Percentiles rank a stretch among this genome's conserved stretches.
These are phyloP conservation scores for Sambucus nigra DNA, from an alignment of 129 eudicot genomes.

Conservation along the genomic window DNA sequence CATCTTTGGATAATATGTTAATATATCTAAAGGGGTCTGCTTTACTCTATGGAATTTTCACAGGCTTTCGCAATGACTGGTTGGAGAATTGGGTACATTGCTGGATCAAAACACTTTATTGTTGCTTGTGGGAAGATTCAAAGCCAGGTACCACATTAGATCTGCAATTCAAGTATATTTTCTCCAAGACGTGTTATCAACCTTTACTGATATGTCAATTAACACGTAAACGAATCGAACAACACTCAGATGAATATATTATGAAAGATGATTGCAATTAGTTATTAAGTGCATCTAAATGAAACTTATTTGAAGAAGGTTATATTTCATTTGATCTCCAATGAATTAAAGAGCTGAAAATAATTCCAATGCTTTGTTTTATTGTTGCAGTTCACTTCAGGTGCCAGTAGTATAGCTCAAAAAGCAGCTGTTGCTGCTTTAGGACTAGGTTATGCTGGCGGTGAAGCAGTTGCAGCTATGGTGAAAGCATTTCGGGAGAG, in stretches of 20 bases:
- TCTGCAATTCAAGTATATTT: neutral
- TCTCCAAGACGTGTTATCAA: neutral
- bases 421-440: constrained; percentile 96
- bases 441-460: constrained; percentile 94
- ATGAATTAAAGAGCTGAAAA: no score
- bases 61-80: constrained; percentile 99
- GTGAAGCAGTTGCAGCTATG: constrained; percentile 79
- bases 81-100: constrained; percentile 96
- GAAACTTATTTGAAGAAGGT: neutral
- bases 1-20: no score
- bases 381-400: constrained; percentile 67
- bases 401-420: constrained; percentile 91
- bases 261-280: no score
- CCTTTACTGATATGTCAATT: neutral
- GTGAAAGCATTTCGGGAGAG: constrained; percentile 89
- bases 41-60: neutral
- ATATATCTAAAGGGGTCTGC: constrained; percentile 1
- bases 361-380: neutral
- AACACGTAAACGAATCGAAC: no score
- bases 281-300: no score
- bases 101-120: constrained; percentile 91
- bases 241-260: neutral
- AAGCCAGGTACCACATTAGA: constrained; percentile 59
- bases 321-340: constrained; percentile 2
- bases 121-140: constrained; percentile 86